These are phyloP conservation scores for Tulasnella sp. DNA, from an alignment of 768 basidiomycete genomes.

Conservation along the genomic window DNA sequence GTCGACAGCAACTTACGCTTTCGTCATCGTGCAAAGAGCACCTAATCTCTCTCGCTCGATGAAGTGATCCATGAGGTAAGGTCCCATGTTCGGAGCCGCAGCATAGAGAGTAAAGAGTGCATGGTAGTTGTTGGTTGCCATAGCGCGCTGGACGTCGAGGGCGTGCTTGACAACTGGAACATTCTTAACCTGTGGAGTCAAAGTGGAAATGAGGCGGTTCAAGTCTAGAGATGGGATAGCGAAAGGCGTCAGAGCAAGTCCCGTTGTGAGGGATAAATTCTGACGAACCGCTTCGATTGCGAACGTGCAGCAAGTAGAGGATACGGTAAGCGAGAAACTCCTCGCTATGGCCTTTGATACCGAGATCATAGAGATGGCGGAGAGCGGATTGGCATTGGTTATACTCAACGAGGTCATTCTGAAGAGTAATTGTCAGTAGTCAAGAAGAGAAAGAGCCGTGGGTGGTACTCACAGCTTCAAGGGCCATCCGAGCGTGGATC, in stretches of 20 bases:
- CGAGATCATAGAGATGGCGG: slow-evolving; percentile 82
- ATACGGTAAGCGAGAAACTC: slow-evolving; percentile 98
- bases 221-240: slow-evolving; percentile 52
- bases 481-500: slow-evolving; percentile 93
- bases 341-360: slow-evolving; percentile 82
- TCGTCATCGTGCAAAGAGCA: slow-evolving; percentile 81
- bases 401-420: slow-evolving; percentile 98
- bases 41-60: slow-evolving; percentile 80
- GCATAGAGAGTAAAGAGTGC: slow-evolving; percentile 76
- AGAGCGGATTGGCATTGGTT: slow-evolving; percentile 94
- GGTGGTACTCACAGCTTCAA: slow-evolving; percentile 59
- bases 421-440: slow-evolving; percentile 6
- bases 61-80: slow-evolving; percentile 99
- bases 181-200: slow-evolving; percentile 84
- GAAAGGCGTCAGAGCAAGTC: neutral
- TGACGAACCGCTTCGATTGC: slow-evolving; percentile 80
- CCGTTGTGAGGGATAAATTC: neutral
- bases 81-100: slow-evolving; percentile 90
- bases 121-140: slow-evolving; percentile 91
- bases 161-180: slow-evolving; percentile 77
- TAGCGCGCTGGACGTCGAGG: slow-evolving; percentile 73
- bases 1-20: slow-evolving; percentile 61
- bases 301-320: slow-evolving; percentile 87
- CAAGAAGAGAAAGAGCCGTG: neutral
- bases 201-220: slow-evolving; percentile 94